Evolutionary conservation across 495 filamentous ascomycete species (phyloP), one percentile per base, ranked within the genome.

Genomic region (Aspergillus sclerotiicarbonarius): DNA sequence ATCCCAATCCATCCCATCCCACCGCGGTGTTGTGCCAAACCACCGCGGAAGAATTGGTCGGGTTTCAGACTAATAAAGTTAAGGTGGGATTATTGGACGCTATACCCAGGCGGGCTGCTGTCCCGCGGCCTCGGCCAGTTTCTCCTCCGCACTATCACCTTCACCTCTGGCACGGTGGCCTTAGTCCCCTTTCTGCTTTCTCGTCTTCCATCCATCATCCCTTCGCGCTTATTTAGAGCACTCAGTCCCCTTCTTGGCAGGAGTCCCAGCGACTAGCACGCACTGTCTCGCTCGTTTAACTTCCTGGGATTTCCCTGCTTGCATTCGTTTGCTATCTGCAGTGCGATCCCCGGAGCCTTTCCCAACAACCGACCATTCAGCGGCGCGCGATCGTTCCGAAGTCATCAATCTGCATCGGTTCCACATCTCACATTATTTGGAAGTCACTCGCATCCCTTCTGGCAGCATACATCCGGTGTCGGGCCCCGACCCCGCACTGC

Each of bases 281-380:
- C 48, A 18, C 50, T 39, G 35, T 32, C 48, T 62, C 62, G 37
- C 53, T 65, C 59, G 59, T 56, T 61, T 61, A 52, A 31, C 53
- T 59, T 51, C 20, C 35, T 29, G 13, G 44, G 19, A n/a, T 20
- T 41, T 39, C 30, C 37, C 37, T 41, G 37, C 50, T 39, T 10
- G 15, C 31, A 29, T 53, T 56, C 19, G 55, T 15, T 37, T 4
- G 33, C 39, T 12, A 31, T 32, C 46, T 16, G 43, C 25, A 25
- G 25, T 25, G 25, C 44, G 31, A 20, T 61, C 39, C 33, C 35
- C 52, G 31, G 47, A 49, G 31, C 6, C 56, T 56, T 30, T 20
- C 39, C 56, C 8, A 25, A 45, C 25, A 25, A 37, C 57, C 57
- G 29, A 54, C 57, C 51, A 33, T 50, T 58, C 39, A 6, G 18